A percentile compares a stretch with the other conserved stretches of the same genome.
Evolutionary conservation across 2,329 filamentous ascomycete species (phyloP).

Genomic region (Emericellopsis atlantica): DNA sequence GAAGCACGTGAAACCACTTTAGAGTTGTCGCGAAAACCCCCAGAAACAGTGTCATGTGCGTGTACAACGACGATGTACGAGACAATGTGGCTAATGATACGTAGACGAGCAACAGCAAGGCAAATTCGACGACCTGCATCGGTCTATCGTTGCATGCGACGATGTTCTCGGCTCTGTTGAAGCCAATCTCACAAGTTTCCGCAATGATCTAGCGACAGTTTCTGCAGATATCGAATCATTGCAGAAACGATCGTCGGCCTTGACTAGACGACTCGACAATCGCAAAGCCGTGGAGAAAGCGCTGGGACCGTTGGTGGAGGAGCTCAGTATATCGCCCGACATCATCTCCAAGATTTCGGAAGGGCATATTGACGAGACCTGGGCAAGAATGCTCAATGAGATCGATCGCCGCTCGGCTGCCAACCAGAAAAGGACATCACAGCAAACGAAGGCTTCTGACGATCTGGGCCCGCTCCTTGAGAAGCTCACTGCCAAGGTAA

Average conservation of each 20-base stretch:
- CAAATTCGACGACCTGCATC: conserved; percentile 82
- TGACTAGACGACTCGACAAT: conserved; percentile 81
- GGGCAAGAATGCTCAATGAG: conserved; percentile 73
- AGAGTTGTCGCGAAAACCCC: conserved; percentile 14
- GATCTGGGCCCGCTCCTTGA: conserved; percentile 79
- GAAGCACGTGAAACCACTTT: conserved; percentile 9
- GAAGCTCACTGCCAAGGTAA: conserved; percentile 69
- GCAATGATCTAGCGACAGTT: conserved; percentile 81
- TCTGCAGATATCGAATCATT: conserved; percentile 92
- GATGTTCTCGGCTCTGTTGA: conserved; percentile 90
- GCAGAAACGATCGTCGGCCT: conserved; percentile 69
- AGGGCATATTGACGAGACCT: conserved; percentile 78
- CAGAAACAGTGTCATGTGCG: conserved; percentile 64
- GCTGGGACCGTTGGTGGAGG: conserved; percentile 79
- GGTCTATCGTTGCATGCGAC: conserved; percentile 81
- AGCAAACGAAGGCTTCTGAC: conserved; percentile 60
- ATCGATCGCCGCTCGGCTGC: conserved; percentile 65
- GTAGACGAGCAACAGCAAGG: conserved; percentile 69
- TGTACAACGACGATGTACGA: neutral
- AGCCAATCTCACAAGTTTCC: conserved; percentile 81
- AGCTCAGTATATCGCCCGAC: conserved; percentile 75
- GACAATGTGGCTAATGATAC: neutral
- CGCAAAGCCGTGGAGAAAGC: conserved; percentile 80
- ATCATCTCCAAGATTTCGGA: conserved; percentile 79
- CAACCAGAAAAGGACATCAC: conserved; percentile 56